Conservation (phyloP, 2,329 filamentous ascomycete genomes). For the Mycocentrospora acerina region DNA sequence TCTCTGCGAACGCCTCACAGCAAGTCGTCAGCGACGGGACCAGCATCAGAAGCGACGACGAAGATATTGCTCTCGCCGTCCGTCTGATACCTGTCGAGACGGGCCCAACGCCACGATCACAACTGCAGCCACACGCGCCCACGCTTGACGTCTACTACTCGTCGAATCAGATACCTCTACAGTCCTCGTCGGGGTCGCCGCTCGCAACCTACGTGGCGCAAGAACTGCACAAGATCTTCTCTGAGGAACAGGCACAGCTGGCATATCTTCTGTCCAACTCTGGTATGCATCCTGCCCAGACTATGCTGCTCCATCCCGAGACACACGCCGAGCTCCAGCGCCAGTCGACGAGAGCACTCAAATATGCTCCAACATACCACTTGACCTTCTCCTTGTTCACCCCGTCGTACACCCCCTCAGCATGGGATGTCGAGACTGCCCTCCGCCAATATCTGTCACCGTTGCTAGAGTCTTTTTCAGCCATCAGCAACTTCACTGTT, state of each 20-base stretch:
- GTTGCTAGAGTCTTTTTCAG: slow-evolving; percentile 73
- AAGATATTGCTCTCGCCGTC: slow-evolving; percentile 66
- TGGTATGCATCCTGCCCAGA: slow-evolving; percentile 46
- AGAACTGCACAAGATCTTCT: slow-evolving; percentile 75
- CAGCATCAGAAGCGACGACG: slow-evolving; percentile 35
- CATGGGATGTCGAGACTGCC: slow-evolving; percentile 87
- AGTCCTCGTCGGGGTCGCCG: slow-evolving; percentile 68
- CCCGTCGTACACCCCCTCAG: slow-evolving; percentile 72
- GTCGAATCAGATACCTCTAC: slow-evolving; percentile 65
- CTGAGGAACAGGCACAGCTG: slow-evolving; percentile 86
- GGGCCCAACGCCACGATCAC: slow-evolving; percentile 54
- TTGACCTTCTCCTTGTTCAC: slow-evolving; percentile 95
- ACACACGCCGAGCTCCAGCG: slow-evolving; percentile 57
- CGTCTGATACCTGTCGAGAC: slow-evolving; percentile 66
- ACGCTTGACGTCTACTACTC: slow-evolving; percentile 78
- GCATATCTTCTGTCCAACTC: slow-evolving; percentile 46
- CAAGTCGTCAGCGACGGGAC: slow-evolving; percentile 34
- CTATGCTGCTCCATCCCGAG: slow-evolving; percentile 54
- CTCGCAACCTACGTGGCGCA: slow-evolving; percentile 77
- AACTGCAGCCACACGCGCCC: slow-evolving; percentile 68
- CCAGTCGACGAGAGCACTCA: slow-evolving; percentile 80
- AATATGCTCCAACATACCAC: slow-evolving; percentile 92
- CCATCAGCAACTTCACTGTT: slow-evolving; percentile 92
- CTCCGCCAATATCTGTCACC: slow-evolving; percentile 80
- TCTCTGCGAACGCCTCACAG: slow-evolving; percentile 34